A percentile compares a stretch with the other conserved stretches of the same genome.
phyloP scores from a whole-genome alignment of 805 yeast genomes.

The Candida chauliodis region DNA sequence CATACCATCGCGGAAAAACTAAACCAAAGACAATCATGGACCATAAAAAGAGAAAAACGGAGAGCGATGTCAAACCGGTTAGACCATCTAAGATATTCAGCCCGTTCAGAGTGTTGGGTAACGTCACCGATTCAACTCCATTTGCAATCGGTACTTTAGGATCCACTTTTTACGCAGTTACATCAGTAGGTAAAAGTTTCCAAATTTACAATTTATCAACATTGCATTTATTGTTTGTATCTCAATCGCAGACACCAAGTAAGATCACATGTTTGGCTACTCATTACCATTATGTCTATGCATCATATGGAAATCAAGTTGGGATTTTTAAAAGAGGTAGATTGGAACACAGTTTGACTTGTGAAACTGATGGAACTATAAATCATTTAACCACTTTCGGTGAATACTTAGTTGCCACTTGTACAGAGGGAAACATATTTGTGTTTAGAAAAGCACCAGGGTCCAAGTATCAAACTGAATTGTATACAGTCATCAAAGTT shows the following conservation, averaged over 20 bases:
- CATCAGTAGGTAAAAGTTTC: slow-evolving; percentile 84
- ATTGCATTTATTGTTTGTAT: slow-evolving; percentile 79
- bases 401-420: slow-evolving; percentile 62
- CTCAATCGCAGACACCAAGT: slow-evolving; percentile 69
- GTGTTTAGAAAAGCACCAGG: slow-evolving; percentile 51
- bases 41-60: slow-evolving; percentile 31
- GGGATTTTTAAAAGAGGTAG: slow-evolving; percentile 84
- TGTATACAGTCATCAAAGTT: slow-evolving; percentile 59
- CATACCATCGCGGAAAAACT: slow-evolving; percentile 3
- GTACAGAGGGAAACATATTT: slow-evolving; percentile 38
- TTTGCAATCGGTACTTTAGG: slow-evolving; percentile 89
- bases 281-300: slow-evolving; percentile 81
- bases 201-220: slow-evolving; percentile 92
- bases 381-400: slow-evolving; percentile 66
- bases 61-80: slow-evolving; percentile 1
- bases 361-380: slow-evolving; percentile 35
- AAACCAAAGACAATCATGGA: neutral
- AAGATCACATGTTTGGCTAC: slow-evolving; percentile 71
- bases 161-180: slow-evolving; percentile 78
- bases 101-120: slow-evolving; percentile 83
- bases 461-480: slow-evolving; percentile 52
- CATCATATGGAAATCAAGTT: slow-evolving; percentile 64
- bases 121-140: slow-evolving; percentile 83
- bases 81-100: slow-evolving; percentile 55
- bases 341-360: slow-evolving; percentile 43